These are phyloP conservation scores for Mariannaea elegans DNA, from an alignment of 2,329 filamentous ascomycete genomes.

Conservation along the genomic window DNA sequence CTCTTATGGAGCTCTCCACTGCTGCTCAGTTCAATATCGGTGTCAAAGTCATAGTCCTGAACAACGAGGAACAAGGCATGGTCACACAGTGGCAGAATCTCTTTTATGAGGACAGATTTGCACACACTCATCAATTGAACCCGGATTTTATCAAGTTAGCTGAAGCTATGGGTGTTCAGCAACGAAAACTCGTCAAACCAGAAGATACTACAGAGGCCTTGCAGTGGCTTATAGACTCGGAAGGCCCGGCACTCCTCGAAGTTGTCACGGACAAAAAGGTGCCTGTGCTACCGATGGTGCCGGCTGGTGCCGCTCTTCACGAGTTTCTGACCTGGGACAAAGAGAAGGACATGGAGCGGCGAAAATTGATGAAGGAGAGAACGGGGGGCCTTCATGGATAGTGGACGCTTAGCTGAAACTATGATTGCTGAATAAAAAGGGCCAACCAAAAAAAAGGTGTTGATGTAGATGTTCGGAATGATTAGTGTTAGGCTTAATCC, in stretches of 20 bases:
- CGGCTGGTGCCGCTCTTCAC: not conserved
- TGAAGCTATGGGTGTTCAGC: slow-evolving; percentile 88
- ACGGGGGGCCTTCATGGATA: not conserved
- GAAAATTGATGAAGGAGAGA: not conserved
- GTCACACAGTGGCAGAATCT: slow-evolving; percentile 98
- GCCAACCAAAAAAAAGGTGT: not conserved
- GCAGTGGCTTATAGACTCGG: slow-evolving; percentile 86
- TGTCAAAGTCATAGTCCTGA: slow-evolving; percentile 91
- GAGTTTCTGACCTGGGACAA: not conserved
- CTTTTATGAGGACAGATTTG: slow-evolving; percentile 92
- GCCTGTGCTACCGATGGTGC: not conserved
- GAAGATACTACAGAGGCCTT: slow-evolving; percentile 80
- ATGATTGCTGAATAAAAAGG: not conserved
- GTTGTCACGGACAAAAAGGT: slow-evolving; percentile 55
- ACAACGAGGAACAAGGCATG: slow-evolving; percentile 98
- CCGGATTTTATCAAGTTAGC: slow-evolving; percentile 93
- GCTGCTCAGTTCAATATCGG: slow-evolving; percentile 96
- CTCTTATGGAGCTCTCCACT: slow-evolving; percentile 90
- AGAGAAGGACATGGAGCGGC: not conserved
- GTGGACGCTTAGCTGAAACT: not conserved
- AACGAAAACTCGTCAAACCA: slow-evolving; percentile 74
- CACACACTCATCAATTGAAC: slow-evolving; percentile 93
- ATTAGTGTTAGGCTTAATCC: no score
- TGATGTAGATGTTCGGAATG: no score
- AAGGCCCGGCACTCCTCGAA: slow-evolving; percentile 93